Percentiles rank a stretch among this genome's conserved stretches.
Evolutionary conservation across 163 green algal species (phyloP).

Genomic region (Volvox carteri): DNA sequence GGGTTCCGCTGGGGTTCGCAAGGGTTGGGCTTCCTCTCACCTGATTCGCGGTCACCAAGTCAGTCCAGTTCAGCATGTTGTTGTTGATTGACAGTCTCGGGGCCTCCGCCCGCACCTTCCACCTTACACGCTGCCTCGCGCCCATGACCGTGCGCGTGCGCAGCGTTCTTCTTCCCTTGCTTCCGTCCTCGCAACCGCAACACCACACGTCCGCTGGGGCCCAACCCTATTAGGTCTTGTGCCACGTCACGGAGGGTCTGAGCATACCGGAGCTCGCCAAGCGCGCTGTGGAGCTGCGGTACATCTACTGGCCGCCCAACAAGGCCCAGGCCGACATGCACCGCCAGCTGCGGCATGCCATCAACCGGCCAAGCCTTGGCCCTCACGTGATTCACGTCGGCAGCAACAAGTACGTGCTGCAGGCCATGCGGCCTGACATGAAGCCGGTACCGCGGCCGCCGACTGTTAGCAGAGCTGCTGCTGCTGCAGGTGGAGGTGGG

Average conservation of each 20-base stretch:
- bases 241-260: neutral
- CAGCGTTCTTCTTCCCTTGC: too few species aligned
- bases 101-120: too few species aligned
- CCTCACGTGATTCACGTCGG: constrained; percentile 1
- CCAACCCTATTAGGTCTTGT: too few species aligned
- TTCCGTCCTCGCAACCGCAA: too few species aligned
- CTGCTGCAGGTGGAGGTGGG: neutral
- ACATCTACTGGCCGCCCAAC: constrained; percentile 17
- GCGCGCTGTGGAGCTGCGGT: neutral
- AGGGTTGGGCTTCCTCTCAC: too few species aligned
- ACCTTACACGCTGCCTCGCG: too few species aligned
- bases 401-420: constrained; percentile 18
- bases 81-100: too few species aligned
- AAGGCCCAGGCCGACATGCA: neutral
- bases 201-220: too few species aligned
- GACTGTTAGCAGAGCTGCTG: neutral
- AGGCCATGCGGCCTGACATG: neutral
- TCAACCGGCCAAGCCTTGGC: neutral
- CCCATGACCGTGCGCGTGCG: too few species aligned
- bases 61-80: too few species aligned
- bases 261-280: neutral
- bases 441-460: constrained; percentile 22
- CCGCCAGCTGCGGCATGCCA: neutral
- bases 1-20: too few species aligned
- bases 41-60: too few species aligned